Base-by-base conservation (phyloP, 805 yeast genomes). In the Hanseniaspora occidentalis region DNA sequence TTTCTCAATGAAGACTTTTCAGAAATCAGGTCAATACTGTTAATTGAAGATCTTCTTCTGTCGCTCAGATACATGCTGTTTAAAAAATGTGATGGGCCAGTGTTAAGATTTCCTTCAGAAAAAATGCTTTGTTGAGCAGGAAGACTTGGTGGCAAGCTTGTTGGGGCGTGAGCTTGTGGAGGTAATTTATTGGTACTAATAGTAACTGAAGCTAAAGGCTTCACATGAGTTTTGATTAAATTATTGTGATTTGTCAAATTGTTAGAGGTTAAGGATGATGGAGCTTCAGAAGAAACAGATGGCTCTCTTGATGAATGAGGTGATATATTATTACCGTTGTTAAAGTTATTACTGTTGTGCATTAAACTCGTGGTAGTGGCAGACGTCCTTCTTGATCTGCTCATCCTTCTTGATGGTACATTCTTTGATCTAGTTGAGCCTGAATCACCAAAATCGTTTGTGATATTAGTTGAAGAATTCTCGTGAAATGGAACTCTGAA, bases 401-500 rank as follows among this genome's bases (percentile, higher is more conserved):
- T 29, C n/a, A 29, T 29, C 8, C 16, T 29, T 13, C 33, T 17
- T 20, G 22, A 11, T 5, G 21, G 4, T 23, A 18, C 3, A 33
- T n/a, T 16, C 44, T 38, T 35, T 42, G 39, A 8, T 31, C 41
- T 18, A 48, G 25, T 8, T 47, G 37, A 17, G 35, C 39, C 1
- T 41, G 25, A 4, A 31, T 43, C 38, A 36, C 40, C 33, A 17
- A n/a, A 45, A 26, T 39, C 40, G 8, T 43, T 37, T 22, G 50
- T 41, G 14, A 46, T 31, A 5, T 57, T 41, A 10, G 45, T 44
- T 2, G 46, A 8, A 6, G 44, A 29, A 13, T 46, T 48, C 1
- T 78, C 83, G 52, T 78, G 84, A 52, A 80, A 81, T 0, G 89
- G 89, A 13, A 75, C 63, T 51, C 92, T 66, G 53, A 81, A 81